Base-by-base conservation (phyloP, 208 protist species). In the Leishmania martiniquensis region DNA sequence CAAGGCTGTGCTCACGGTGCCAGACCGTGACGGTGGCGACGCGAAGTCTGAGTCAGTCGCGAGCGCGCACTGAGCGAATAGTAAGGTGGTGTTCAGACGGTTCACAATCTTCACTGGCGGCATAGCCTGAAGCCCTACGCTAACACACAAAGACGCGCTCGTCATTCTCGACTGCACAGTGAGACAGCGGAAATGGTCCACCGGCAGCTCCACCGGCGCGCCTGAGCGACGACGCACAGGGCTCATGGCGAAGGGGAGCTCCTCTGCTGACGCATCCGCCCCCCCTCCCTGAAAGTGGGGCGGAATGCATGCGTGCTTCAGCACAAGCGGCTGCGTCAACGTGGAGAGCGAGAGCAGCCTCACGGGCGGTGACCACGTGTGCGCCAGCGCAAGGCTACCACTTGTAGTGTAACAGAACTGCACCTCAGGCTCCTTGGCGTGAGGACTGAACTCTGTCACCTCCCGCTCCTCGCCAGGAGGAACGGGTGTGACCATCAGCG, bases 361-460 rank as follows among this genome's bases (percentile, higher is more conserved):
- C 5, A 92, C 72, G 4, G 82, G 84, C 12, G 82, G 79, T 15
- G 86, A 90, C 88, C 88, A 92, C 29, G 49, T 32, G 81, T 84
- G 85, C 59, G 74, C 66, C 42, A 15, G 34, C 12, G 62, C 32
- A 4, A 7, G 47, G 15, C 75, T 20, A 29, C 47, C 57, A 20
- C 51, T 12, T 54, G 15, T 66, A 55, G 62, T 44, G 52, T 85
- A 85, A 37, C 76, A 65, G n/a, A 85, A 87, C 51, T 76, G 78
- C 39, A 89, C 59, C 78, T 84, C 75, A 4, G 77, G 80, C 39
- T 83, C 83, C 10, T 45, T 72, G 9, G 80, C 69, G 60, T 76
- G 45, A 1, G 73, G 57, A 42, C 68, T 20, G 60, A 83, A 79
- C 9, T 60, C 55, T 22, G 45, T 49, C 57, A 83, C 49, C 69